Base-by-base conservation (phyloP, 2,329 filamentous ascomycete genomes). In the Fusarium napiforme region DNA sequence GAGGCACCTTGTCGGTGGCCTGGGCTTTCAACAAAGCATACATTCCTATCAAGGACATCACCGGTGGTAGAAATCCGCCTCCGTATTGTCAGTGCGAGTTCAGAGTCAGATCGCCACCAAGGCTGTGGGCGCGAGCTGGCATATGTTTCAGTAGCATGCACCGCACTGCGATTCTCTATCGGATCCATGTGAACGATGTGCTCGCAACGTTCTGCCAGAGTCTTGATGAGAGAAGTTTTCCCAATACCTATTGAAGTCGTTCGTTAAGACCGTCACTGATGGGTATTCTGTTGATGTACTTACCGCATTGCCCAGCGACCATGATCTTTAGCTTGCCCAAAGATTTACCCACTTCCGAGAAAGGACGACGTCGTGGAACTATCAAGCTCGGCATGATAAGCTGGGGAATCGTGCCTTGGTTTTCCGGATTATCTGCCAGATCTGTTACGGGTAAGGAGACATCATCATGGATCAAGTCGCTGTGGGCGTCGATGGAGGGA, bases 341-440 rank as follows among this genome's bases (percentile, higher is more conserved):
- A 39, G 88, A 88, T 83, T 93, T 96, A 21, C 96, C 96, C 52
- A 89, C 89, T n/a, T 93, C 90, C 0, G 96, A 98, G 81, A 98
- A 98, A 0, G 95, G 95, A 58, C 95, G 89, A 56, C 96, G 91
- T 69, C 90, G 93, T 7, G 96, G 96, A 89, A 99, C 96, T 70
- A 90, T 91, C 77, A 99, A 92, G 79, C 95, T 97, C 9, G 96
- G 96, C 96, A 99, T 99, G 68, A 99, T 93, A n/a, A 99, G 88
- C 81, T 98, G 95, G 30, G 93, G 92, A 45, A 85, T 87, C 69
- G 77, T 55, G 50, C 68, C 49, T 56, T 77, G 64, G 28, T 78
- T 60, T 49, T 77, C 71, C 57, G 52, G 45, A 63, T 61, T 65
- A 50, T 74, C 62, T 39, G 56, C 56, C 64, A 70, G 62, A 60